Evolutionary conservation across 2,329 filamentous ascomycete species (phyloP).

Genomic region (Cladophialophora immunda): DNA sequence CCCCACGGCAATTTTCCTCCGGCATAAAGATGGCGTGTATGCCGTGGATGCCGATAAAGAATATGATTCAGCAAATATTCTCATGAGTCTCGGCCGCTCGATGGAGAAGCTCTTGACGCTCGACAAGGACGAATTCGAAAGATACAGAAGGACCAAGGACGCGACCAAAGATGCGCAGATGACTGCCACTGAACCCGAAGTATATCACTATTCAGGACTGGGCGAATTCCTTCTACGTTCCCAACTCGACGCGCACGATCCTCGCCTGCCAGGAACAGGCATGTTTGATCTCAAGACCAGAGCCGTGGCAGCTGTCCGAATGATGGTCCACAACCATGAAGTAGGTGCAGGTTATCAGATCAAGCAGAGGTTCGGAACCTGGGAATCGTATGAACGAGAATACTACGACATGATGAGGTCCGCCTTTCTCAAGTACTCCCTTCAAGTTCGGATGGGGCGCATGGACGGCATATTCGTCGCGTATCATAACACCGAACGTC

Average conservation of each 20-base stretch:
- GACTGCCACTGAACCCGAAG: constrained; percentile 65
- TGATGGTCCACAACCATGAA: constrained; percentile 78
- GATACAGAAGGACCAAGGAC: constrained; percentile 76
- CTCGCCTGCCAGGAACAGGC: constrained; percentile 84
- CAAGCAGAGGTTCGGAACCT: constrained; percentile 75
- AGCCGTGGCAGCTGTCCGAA: constrained; percentile 88
- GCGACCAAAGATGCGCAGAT: constrained; percentile 64
- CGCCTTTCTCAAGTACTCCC: constrained; percentile 94
- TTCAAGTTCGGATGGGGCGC: constrained; percentile 94
- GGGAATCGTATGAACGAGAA: constrained; percentile 92
- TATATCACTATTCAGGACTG: constrained; percentile 86
- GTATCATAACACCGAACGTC: constrained; percentile 91
- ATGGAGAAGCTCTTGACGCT: constrained; percentile 95
- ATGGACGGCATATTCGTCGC: constrained; percentile 99
- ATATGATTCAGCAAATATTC: constrained; percentile 81
- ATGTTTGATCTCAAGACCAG: constrained; percentile 98
- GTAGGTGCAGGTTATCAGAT: constrained; percentile 89
- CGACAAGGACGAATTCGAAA: constrained; percentile 82
- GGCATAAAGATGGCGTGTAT: constrained; percentile 84
- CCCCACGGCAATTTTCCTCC: constrained; percentile 82
- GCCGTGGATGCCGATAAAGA: constrained; percentile 97
- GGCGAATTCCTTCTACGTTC: constrained; percentile 94
- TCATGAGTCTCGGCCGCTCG: constrained; percentile 92
- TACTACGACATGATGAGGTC: constrained; percentile 96
- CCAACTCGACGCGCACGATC: constrained; percentile 89